Conservation (phyloP, 805 yeast genomes). For the Pichia deserticola region DNA sequence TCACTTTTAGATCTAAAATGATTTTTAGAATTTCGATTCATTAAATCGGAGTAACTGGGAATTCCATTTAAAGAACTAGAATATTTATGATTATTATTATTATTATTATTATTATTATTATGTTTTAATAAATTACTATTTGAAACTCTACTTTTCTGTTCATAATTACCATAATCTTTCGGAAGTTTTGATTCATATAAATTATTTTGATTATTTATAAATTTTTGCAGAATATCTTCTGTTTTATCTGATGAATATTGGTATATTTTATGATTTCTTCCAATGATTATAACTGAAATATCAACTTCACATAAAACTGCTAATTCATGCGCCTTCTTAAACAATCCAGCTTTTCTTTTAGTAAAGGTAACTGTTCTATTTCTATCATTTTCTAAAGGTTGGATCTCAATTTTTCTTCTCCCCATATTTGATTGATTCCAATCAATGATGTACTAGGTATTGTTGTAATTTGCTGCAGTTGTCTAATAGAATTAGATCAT, state of each 20-base stretch:
- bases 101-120: too few species aligned
- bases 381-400: conserved; percentile 85
- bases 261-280: conserved; percentile 73
- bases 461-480: too few species aligned
- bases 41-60: too few species aligned
- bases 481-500: too few species aligned
- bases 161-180: conserved; percentile 56
- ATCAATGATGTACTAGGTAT: too few species aligned
- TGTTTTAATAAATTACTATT: background rate
- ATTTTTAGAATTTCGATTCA: background rate
- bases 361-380: conserved; percentile 83
- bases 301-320: conserved; percentile 91
- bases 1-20: conserved; percentile 2
- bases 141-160: conserved; percentile 13
- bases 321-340: conserved; percentile 79
- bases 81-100: background rate
- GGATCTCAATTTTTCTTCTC: conserved; percentile 89
- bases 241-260: conserved; percentile 76
- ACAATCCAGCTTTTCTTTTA: conserved; percentile 89
- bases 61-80: too few species aligned
- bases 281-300: conserved; percentile 81
- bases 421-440: conserved; percentile 54
- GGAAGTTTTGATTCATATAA: conserved; percentile 59
- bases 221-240: conserved; percentile 37
- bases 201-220: conserved; percentile 20